Base-by-base conservation (phyloP, 805 yeast species). In the Cyberlindnera americana region DNA sequence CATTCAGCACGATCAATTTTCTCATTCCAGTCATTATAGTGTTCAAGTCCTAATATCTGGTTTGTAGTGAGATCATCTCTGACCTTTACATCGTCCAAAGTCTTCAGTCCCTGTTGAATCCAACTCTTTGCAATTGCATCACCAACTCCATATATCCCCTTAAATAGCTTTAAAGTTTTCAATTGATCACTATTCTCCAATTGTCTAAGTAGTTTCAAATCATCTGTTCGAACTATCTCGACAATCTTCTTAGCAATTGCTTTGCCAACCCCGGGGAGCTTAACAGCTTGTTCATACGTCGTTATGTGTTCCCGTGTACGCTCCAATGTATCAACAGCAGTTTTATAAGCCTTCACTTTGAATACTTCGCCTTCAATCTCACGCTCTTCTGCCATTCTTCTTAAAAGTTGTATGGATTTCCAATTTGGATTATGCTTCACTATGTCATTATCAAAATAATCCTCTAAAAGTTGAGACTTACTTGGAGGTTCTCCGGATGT, bases 101-200 rank as follows among this genome's bases (percentile, higher is more conserved):
- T 60, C 13, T 68, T 49, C 19, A 53, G 49, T 4, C 74, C 72
- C 39, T 63, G 58, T 6, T 58, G 44, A 33, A 65, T 62, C 66
- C 77, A 67, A 34, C 58, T 50, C 19, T 54, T 47, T 0, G 81
- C 75, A 4, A 58, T 54, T 6, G 38, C 49, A 4, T 64, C 59
- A 0, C 81, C 82, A 8, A 77, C 77, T 1, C 81, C 79, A 48
- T 70, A 65, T 3, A 77, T 65, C 1, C 65, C 59, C 29, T 60
- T 55, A 31, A 77, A 65, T 29, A 53, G 38, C 16, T 54, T 50
- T 24, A 72, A 36, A 3, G 59, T 47, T 12, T 49, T 40, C 12
- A 55, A 36, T 13, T 53, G 43, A 11, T 55, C 56, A 35, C 65
- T 62, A 47, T 33, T 52, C 47, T 36, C 46, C 32, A 38, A 47